Evolutionary conservation across 306 rosid species (phyloP).

Genomic region (Fragaria vesca): DNA sequence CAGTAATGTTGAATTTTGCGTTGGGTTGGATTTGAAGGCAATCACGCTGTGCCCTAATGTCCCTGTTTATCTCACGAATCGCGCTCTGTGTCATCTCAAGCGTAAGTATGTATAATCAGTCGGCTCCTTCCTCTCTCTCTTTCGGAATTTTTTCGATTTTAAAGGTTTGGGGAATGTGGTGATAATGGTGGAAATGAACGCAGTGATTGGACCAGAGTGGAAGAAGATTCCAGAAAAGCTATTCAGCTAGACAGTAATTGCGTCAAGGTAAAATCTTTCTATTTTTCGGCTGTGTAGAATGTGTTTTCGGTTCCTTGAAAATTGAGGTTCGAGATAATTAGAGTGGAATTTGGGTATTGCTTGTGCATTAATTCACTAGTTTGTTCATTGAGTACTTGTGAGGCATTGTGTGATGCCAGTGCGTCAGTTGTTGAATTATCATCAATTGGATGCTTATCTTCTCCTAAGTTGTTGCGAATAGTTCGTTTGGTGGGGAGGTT

Average conservation of each 20-base stretch:
- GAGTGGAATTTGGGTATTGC: neutral
- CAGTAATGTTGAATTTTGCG: neutral
- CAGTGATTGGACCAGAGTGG: slow-evolving; percentile 85
- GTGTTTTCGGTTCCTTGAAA: neutral
- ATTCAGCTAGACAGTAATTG: slow-evolving; percentile 65
- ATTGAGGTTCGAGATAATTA: neutral
- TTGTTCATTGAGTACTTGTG: neutral
- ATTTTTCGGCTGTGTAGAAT: neutral
- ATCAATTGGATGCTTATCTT: neutral
- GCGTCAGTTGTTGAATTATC: neutral
- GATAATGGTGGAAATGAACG: slow-evolving; percentile 12
- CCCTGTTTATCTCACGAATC: slow-evolving; percentile 80
- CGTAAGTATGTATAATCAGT: slow-evolving; percentile 65
- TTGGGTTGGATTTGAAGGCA: slow-evolving; percentile 39
- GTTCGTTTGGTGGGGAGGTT: neutral
- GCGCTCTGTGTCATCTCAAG: slow-evolving; percentile 90
- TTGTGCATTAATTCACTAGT: neutral
- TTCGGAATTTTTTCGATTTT: neutral
- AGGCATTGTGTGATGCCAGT: neutral
- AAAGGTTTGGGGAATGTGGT: neutral
- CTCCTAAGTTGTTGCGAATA: neutral
- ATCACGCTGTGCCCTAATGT: slow-evolving; percentile 80
- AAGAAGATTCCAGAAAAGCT: slow-evolving; percentile 83
- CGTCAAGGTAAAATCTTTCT: slow-evolving; percentile 56
- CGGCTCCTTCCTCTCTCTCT: slow-evolving; percentile 6